A percentile compares a stretch with the other conserved stretches of the same genome.
These are phyloP conservation scores for Sesbania bispinosa DNA, from an alignment of 306 rosid species.

Conservation along the genomic window DNA sequence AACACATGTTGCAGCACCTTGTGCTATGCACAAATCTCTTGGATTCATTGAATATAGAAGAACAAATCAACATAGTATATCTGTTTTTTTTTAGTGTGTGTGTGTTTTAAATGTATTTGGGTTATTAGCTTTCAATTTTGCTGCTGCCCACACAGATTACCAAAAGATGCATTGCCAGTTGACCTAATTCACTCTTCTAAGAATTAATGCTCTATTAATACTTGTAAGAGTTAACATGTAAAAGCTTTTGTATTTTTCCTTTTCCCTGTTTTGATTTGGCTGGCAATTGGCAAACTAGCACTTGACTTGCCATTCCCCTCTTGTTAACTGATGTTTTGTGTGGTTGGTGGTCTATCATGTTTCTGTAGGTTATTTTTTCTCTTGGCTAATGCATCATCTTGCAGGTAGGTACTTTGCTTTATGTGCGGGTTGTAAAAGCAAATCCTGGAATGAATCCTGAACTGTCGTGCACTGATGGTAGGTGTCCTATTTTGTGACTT, in stretches of 20 bases:
- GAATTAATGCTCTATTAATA: background rate
- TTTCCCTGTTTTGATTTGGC: background rate
- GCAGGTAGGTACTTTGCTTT: constrained; percentile 78
- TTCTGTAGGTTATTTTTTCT: background rate
- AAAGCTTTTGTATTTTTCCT: background rate
- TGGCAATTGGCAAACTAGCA: constrained; percentile 1
- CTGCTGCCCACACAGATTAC: background rate
- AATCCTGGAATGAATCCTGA: constrained; percentile 91
- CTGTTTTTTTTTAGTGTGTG: background rate
- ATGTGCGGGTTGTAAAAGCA: constrained; percentile 75
- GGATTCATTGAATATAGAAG: background rate
- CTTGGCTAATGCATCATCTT: constrained; percentile 27
- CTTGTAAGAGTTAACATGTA: background rate
- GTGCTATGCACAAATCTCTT: background rate
- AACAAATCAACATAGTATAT: background rate
- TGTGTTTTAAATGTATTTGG: background rate
- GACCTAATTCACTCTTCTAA: background rate
- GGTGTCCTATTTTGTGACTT: constrained; percentile 19
- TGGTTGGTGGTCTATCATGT: background rate
- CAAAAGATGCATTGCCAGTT: background rate
- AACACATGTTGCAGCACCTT: background rate
- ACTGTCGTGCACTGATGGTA: constrained; percentile 87
- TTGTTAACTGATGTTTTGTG: background rate
- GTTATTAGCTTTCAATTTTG: background rate
- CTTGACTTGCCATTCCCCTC: background rate